A percentile compares a stretch with the other conserved stretches of the same genome.
Evolutionary conservation across 345 rosid genomes (phyloP).

Genomic region (Salix caprea): DNA sequence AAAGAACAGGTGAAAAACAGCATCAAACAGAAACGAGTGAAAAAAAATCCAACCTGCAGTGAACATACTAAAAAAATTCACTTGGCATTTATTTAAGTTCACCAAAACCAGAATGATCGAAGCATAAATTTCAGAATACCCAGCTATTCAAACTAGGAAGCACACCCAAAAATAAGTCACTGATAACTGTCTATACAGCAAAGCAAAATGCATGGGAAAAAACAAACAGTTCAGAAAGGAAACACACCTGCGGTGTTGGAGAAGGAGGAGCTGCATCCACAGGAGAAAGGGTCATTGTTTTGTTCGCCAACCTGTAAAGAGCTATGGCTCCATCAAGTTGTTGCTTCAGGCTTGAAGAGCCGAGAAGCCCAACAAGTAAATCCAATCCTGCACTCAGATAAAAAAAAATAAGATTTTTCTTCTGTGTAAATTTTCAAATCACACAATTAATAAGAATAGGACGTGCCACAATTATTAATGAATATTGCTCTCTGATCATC

Average conservation of each 20-base stretch:
- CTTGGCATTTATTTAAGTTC: background rate
- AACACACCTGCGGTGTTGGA: constrained; percentile 85
- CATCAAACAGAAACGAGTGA: background rate
- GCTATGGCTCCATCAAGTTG: constrained; percentile 97
- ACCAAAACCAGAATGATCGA: background rate
- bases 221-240: background rate
- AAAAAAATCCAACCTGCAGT: background rate
- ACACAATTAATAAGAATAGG: constrained; percentile 1
- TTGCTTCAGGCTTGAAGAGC: constrained; percentile 66
- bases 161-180: background rate
- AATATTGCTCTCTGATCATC: constrained; percentile 85
- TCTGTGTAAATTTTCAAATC: background rate
- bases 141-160: background rate
- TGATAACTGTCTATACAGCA: background rate
- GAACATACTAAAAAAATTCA: background rate
- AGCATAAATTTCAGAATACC: background rate
- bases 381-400: constrained; percentile 60
- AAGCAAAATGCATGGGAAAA: background rate
- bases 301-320: constrained; percentile 74
- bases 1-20: background rate
- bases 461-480: constrained; percentile 74
- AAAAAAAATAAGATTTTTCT: background rate
- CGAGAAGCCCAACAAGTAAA: constrained; percentile 80
- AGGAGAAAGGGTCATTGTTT: constrained; percentile 79
- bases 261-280: constrained; percentile 96